Evolutionary conservation across 2,329 filamentous ascomycete species (phyloP).

Genomic region (Fusarium transvaalense): DNA sequence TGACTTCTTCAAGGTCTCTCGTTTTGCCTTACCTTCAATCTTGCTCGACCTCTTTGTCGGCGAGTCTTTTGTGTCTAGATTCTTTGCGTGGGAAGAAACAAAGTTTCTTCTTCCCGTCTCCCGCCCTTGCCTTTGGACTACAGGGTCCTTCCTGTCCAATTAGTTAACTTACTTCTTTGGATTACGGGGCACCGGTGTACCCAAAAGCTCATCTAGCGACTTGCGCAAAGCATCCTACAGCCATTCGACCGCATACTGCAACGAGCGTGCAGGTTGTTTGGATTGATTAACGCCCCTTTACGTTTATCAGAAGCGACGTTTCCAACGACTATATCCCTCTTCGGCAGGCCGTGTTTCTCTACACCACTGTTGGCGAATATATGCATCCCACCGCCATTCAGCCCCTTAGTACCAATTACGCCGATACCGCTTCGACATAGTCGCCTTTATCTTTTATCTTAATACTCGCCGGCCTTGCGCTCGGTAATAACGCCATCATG

Average conservation of each 20-base stretch:
- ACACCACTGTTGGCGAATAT: slow-evolving; percentile 47
- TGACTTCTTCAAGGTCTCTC: slow-evolving; percentile 41
- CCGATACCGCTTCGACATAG: slow-evolving; percentile 43
- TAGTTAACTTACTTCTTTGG: slow-evolving; percentile 12
- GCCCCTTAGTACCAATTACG: slow-evolving; percentile 42
- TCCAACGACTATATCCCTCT: slow-evolving; percentile 25
- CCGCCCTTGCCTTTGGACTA: slow-evolving; percentile 24
- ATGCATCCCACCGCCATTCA: slow-evolving; percentile 47
- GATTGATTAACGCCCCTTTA: slow-evolving; percentile 32
- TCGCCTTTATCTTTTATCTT: slow-evolving; percentile 21
- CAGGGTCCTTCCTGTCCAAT: slow-evolving; percentile 32
- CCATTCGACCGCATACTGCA: slow-evolving; percentile 24
- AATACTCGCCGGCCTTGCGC: slow-evolving; percentile 44
- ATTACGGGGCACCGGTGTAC: slow-evolving; percentile 39
- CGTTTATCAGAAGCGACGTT: slow-evolving; percentile 14
- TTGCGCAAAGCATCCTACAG: slow-evolving; percentile 37
- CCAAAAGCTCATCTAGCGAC: slow-evolving; percentile 29
- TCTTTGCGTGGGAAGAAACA: slow-evolving; percentile 28
- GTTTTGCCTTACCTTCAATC: slow-evolving; percentile 38
- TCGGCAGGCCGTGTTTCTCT: slow-evolving; percentile 39
- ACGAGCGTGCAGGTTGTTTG: slow-evolving; percentile 25
- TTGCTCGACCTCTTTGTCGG: slow-evolving; percentile 46
- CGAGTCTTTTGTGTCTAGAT: slow-evolving; percentile 35
- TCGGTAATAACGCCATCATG: slow-evolving; percentile 67
- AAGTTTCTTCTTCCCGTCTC: slow-evolving; percentile 23